Conservation (phyloP, 2,329 filamentous ascomycete genomes). For the Rhynchosporium secalis region DNA sequence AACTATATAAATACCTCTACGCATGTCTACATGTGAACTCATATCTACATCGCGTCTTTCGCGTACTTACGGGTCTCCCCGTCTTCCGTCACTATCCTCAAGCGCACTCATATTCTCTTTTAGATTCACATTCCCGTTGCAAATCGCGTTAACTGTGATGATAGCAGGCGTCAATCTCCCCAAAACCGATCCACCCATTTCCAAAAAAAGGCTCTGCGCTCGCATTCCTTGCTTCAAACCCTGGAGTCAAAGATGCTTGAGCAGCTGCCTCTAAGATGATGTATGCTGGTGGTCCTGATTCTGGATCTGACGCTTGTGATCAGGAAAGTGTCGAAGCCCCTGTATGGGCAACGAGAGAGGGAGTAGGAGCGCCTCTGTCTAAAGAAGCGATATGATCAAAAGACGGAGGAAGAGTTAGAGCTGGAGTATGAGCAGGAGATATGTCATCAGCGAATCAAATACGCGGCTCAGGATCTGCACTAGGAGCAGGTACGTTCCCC, state of each 20-base stretch:
- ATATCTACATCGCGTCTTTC: neutral
- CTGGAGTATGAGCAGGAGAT: neutral
- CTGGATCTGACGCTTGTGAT: neutral
- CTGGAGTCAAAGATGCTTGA: neutral
- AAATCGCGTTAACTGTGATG: neutral
- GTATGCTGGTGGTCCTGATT: neutral
- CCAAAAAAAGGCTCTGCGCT: neutral
- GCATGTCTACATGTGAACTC: neutral
- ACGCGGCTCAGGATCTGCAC: neutral
- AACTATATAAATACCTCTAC: neutral
- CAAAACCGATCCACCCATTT: neutral
- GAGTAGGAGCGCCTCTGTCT: neutral
- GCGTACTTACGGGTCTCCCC: neutral
- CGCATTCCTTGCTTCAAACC: neutral
- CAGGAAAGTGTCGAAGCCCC: neutral
- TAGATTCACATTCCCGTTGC: neutral
- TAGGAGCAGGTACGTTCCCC: neutral
- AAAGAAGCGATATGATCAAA: neutral
- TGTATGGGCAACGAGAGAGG: neutral
- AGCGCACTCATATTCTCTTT: no score
- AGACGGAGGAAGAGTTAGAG: neutral
- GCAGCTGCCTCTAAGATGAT: neutral
- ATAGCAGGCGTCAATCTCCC: slow-evolving; percentile 3
- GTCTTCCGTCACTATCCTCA: neutral
- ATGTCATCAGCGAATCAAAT: neutral